A percentile compares a stretch with the other conserved stretches of the same genome.
These are phyloP conservation scores for Xylaria venustula DNA, from an alignment of 495 filamentous ascomycete species.

Conservation along the genomic window DNA sequence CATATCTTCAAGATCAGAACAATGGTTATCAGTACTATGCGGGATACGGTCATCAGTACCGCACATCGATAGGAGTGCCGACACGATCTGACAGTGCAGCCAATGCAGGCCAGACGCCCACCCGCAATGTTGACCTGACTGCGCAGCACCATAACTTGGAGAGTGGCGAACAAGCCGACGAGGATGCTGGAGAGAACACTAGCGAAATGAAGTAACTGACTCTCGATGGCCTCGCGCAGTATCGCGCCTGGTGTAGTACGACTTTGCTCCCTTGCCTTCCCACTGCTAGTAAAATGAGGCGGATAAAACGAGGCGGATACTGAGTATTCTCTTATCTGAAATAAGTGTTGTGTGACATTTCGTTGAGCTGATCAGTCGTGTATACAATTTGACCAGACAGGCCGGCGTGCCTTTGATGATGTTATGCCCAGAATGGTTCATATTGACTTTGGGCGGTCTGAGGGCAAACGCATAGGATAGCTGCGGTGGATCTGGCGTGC, in stretches of 20 bases:
- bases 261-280: constrained; percentile 1
- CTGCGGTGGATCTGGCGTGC: constrained; percentile 14
- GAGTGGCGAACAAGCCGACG: background rate
- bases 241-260: background rate
- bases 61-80: background rate
- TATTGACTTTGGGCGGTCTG: constrained; percentile 13
- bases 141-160: constrained; percentile 9
- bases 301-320: too few species aligned
- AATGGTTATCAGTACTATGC: constrained; percentile 12
- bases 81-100: background rate
- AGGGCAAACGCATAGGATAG: constrained; percentile 16
- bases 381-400: constrained; percentile 3
- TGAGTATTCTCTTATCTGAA: constrained; percentile 2
- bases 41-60: constrained; percentile 6
- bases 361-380: constrained; percentile 1
- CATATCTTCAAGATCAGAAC: constrained; percentile 13
- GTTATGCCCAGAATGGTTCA: background rate
- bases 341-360: constrained; percentile 1
- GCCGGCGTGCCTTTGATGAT: constrained; percentile 8
- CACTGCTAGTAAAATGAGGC: constrained; percentile 1
- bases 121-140: background rate
- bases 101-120: constrained; percentile 7
- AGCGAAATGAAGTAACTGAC: constrained; percentile 1
- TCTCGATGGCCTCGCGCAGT: background rate
- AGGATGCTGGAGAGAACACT: background rate